Evolutionary conservation across 306 rosid species (phyloP).

Genomic region (Ziziphus jujuba): DNA sequence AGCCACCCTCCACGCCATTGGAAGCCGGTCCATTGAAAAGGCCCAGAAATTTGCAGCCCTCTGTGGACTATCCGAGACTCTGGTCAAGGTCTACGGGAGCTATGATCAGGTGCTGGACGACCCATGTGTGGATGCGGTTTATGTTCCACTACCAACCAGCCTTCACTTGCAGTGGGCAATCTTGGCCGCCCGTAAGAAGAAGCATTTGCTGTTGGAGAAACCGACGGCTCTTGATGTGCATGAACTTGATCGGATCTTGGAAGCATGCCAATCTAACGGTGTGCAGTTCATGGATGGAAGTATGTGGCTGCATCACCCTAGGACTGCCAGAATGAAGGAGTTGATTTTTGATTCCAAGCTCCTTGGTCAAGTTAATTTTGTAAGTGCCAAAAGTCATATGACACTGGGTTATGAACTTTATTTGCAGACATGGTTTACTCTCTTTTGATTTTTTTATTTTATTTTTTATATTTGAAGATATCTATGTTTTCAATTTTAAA

Average conservation of each 20-base stretch:
- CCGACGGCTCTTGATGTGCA: conserved; percentile 61
- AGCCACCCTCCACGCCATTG: conserved; percentile 55
- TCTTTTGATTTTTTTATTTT: background rate
- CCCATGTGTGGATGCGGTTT: conserved; percentile 67
- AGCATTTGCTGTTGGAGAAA: conserved; percentile 76
- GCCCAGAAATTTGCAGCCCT: conserved; percentile 53
- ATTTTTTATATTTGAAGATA: background rate
- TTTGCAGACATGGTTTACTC: background rate
- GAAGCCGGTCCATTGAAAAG: conserved; percentile 66
- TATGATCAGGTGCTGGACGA: conserved; percentile 63
- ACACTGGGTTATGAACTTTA: background rate
- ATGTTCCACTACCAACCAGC: conserved; percentile 69
- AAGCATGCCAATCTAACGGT: conserved; percentile 62
- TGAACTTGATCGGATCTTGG: conserved; percentile 60
- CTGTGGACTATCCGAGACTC: conserved; percentile 24
- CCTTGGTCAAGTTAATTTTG: conserved; percentile 46
- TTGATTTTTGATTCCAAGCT: conserved; percentile 36
- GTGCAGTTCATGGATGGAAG: conserved; percentile 83
- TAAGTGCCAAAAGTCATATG: too few relatives aligned
- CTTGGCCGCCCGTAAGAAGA: conserved; percentile 65
- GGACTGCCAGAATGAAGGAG: conserved; percentile 56
- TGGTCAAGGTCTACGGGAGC: conserved; percentile 54
- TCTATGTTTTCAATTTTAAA: too few relatives aligned
- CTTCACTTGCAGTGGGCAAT: conserved; percentile 70
- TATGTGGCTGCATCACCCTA: conserved; percentile 91